phyloP scores from a whole-genome alignment of 306 rosid genomes.

The Urtica urens region DNA sequence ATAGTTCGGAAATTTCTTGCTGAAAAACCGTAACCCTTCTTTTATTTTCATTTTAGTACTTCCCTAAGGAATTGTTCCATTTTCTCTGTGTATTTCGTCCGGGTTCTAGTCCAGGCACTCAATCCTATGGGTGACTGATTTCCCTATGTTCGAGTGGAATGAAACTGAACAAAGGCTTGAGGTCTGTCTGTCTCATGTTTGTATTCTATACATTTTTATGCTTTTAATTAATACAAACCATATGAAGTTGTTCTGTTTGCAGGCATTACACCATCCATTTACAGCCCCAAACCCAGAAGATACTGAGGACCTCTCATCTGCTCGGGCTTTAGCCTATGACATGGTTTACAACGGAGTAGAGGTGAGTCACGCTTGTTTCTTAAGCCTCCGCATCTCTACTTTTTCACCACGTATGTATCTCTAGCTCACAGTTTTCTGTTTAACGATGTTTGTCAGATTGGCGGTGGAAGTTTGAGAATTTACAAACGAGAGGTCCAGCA shows the following conservation, averaged over 20 bases:
- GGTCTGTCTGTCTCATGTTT: constrained; percentile 30
- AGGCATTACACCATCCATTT: constrained; percentile 98
- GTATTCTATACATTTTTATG: neutral
- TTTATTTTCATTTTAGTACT: neutral
- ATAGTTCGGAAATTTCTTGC: constrained; percentile 21
- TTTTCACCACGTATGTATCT: neutral
- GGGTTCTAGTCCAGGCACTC: constrained; percentile 65
- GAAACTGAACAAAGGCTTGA: constrained; percentile 81
- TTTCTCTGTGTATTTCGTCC: constrained; percentile 11
- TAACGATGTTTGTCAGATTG: constrained; percentile 46
- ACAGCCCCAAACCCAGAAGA: constrained; percentile 98
- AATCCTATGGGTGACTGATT: constrained; percentile 87
- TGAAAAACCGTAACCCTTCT: too few species aligned
- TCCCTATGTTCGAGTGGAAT: constrained; percentile 99
- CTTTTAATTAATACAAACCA: neutral
- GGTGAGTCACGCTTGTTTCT: constrained; percentile 29
- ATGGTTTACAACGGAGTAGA: constrained; percentile 98
- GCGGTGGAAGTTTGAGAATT: constrained; percentile 96
- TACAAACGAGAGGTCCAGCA: constrained; percentile 74
- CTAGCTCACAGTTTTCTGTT: neutral
- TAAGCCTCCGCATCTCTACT: constrained; percentile 7
- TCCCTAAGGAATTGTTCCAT: neutral
- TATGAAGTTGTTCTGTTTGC: constrained; percentile 4
- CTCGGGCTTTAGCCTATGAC: constrained; percentile 96
- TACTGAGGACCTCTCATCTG: constrained; percentile 70